Percentiles rank a stretch among this genome's conserved stretches.
Conservation (phyloP, 805 yeast species). For the Schwanniomyces sp. region DNA sequence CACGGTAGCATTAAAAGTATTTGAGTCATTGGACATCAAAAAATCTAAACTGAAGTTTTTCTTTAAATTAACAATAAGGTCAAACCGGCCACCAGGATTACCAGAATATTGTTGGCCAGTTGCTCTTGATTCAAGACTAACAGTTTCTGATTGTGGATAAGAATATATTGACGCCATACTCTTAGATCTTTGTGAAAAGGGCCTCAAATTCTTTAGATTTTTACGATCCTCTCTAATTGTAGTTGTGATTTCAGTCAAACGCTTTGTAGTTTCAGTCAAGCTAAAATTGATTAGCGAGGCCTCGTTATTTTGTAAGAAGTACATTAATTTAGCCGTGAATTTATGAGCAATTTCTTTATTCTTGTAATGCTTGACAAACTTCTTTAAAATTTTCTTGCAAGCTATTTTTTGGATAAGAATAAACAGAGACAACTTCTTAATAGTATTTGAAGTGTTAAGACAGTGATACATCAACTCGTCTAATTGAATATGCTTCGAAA, state of each 20-base stretch:
- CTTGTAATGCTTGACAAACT: constrained; percentile 51
- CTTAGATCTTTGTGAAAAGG: not conserved
- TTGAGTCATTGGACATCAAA: constrained; percentile 34
- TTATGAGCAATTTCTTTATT: constrained; percentile 18
- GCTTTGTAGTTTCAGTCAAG: constrained; percentile 59
- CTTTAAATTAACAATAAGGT: constrained; percentile 28
- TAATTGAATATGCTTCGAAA: constrained; percentile 12
- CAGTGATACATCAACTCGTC: constrained; percentile 34
- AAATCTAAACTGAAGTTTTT: constrained; percentile 36
- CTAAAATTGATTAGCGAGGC: constrained; percentile 62
- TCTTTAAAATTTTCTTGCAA: constrained; percentile 70
- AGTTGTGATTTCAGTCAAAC: constrained; percentile 41
- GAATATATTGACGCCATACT: not conserved
- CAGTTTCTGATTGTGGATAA: not conserved
- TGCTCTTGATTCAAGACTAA: not conserved
- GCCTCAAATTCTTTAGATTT: not conserved
- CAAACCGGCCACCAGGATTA: constrained; percentile 25
- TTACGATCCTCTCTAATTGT: constrained; percentile 14
- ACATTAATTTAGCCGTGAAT: constrained; percentile 29
- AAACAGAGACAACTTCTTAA: constrained; percentile 69
- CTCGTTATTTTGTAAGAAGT: constrained; percentile 39
- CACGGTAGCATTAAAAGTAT: constrained; percentile 30
- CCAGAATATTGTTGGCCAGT: constrained; percentile 9
- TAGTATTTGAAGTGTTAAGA: constrained; percentile 43
- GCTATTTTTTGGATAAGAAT: constrained; percentile 74